Base-by-base conservation (phyloP, 805 yeast species). In the Ogataea methylovora region DNA sequence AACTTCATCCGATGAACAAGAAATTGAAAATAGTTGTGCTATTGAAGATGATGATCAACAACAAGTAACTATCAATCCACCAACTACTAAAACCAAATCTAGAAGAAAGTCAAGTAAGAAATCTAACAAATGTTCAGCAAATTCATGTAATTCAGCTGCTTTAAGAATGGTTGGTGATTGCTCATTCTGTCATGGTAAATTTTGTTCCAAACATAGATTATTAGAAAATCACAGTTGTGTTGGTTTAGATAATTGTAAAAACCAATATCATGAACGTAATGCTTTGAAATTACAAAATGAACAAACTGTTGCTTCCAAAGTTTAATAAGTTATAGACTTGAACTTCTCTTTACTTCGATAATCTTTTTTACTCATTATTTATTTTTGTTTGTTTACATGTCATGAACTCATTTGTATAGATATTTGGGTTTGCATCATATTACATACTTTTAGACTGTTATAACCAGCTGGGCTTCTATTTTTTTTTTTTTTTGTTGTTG, bases 131-230 rank as follows among this genome's bases (percentile, higher is more conserved):
- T 73, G 80, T 56, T 61, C 78, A 16, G 76, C 75, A 55, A 58
- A 57, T 22, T 50, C 63, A 20, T 86, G 95, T 60, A 64, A 70
- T 15, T 68, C 80, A n/a, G 63, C 73, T 10, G 84, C 88, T 1
- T 60, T 73, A 32, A 61, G 77, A 45, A 67, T 73, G 66, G 78
- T 84, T 29, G 96, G 96, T 31, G 87, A 80, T 54, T 86, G 96
- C 57, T 71, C 77, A 35, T 82, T 79, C 52, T 86, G 96, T 57
- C 73, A 74, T 31, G 94, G 94, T 29, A 81, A 79, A 50, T 86
- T 76, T 57, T 86, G 96, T 58, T 80, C 90, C 22, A 81, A 82
- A 49, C 96, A 86, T 61, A 71, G 96, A 37, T 65, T 86, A 36
- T 66, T 87, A 61, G 96, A 86, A 58, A 86, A 79, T 56, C 96